phyloP scores from a whole-genome alignment of 257 asterid genomes.

The Nicotiana tomentosiformis region DNA sequence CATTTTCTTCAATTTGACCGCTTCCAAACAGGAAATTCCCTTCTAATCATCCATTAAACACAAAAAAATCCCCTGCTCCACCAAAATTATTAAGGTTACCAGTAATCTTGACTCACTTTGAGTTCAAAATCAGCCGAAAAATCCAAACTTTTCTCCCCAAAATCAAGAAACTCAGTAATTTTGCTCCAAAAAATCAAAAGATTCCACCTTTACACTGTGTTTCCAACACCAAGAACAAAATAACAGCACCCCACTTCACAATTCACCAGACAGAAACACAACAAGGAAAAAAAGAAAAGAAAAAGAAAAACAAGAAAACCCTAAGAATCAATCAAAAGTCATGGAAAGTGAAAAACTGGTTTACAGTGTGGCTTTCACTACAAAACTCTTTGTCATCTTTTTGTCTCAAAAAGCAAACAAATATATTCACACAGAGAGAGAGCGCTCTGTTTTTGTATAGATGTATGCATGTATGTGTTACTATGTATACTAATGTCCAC shows the following conservation, averaged over 20 bases:
- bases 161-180: background rate
- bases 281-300: background rate
- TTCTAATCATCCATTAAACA: slow-evolving; percentile 15
- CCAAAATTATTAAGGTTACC: too few relatives aligned
- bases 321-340: slow-evolving; percentile 2
- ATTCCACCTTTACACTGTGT: slow-evolving; percentile 6
- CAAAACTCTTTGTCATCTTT: slow-evolving; percentile 31
- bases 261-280: background rate
- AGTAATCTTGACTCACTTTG: background rate
- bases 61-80: background rate
- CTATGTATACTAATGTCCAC: background rate
- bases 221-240: background rate
- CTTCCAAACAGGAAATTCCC: slow-evolving; percentile 3
- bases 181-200: slow-evolving; percentile 15
- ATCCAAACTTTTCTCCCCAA: background rate
- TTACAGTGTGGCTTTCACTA: slow-evolving; percentile 18
- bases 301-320: background rate
- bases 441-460: slow-evolving; percentile 1
- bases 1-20: slow-evolving; percentile 12
- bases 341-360: slow-evolving; percentile 5
- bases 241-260: slow-evolving; percentile 2
- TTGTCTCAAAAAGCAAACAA: slow-evolving; percentile 26
- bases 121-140: background rate
- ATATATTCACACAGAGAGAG: background rate
- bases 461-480: slow-evolving; percentile 5